Conservation (phyloP, 306 rosid species). For the Argentina anserina region DNA sequence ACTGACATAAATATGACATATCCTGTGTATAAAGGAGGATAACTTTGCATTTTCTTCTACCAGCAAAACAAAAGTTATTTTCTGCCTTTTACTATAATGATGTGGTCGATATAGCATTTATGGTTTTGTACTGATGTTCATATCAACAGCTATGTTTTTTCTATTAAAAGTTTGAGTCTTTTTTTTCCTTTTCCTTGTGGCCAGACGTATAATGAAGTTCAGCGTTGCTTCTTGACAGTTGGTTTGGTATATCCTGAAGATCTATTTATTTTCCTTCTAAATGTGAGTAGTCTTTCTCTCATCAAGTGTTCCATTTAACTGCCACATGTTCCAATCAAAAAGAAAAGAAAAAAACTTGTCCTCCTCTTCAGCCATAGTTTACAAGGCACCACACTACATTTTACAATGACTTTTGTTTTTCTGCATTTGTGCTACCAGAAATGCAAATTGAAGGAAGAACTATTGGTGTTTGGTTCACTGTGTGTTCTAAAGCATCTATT, state of each 20-base stretch:
- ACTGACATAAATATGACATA: background rate
- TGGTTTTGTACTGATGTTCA: background rate
- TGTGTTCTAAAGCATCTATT: conserved; percentile 88
- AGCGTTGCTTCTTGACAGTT: conserved; percentile 89
- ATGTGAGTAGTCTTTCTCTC: conserved; percentile 51
- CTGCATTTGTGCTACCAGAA: conserved; percentile 44
- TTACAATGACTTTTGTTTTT: background rate
- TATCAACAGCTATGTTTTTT: conserved; percentile 8
- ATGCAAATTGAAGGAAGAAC: conserved; percentile 88
- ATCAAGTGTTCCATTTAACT: conserved; percentile 1
- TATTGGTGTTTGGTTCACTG: conserved; percentile 71
- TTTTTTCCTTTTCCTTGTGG: conserved; percentile 20
- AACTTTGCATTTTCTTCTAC: background rate
- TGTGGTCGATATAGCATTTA: background rate
- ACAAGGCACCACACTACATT: background rate
- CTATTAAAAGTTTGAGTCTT: conserved; percentile 8
- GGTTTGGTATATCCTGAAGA: conserved; percentile 92
- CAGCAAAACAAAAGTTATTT: background rate
- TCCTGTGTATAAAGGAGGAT: background rate
- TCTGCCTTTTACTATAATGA: background rate
- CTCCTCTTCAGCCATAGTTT: background rate
- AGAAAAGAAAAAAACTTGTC: background rate
- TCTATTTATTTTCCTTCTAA: conserved; percentile 73
- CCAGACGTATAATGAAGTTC: conserved; percentile 95
- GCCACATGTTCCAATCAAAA: background rate